A percentile compares a stretch with the other conserved stretches of the same genome.
phyloP scores from a whole-genome alignment of 768 basidiomycete genomes.

The Leccinum broughii region DNA sequence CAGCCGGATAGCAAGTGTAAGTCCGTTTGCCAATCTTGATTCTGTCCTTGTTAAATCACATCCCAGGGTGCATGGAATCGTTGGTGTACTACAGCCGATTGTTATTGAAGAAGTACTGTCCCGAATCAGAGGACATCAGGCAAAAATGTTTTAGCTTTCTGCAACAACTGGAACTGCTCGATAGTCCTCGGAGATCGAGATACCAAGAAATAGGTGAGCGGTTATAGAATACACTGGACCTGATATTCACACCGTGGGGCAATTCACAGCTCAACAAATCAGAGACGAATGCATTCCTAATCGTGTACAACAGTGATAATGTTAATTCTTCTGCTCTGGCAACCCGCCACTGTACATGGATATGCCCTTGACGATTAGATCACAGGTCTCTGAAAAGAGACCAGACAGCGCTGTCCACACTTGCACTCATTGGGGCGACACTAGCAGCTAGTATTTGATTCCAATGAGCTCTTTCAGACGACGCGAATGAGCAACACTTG shows the following conservation, averaged over 20 bases:
- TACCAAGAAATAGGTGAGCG: conserved; percentile 66
- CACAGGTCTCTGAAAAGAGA: neutral
- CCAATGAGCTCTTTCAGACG: neutral
- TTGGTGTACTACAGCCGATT: conserved; percentile 80
- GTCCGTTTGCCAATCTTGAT: conserved; percentile 22
- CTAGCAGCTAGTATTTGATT: neutral
- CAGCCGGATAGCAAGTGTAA: conserved; percentile 93
- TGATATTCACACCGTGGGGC: neutral
- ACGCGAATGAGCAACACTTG: neutral
- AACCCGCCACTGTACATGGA: neutral
- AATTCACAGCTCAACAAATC: conserved; percentile 26
- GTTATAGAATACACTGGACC: neutral
- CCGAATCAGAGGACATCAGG: conserved; percentile 38
- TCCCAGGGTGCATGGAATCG: conserved; percentile 91
- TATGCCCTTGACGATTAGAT: neutral
- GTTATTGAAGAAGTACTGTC: conserved; percentile 51
- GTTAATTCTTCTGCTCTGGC: too few relatives aligned
- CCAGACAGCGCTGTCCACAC: neutral
- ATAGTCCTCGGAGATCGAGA: conserved; percentile 62
- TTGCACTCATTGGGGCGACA: neutral
- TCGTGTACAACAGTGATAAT: conserved; percentile 3
- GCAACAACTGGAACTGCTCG: conserved; percentile 57
- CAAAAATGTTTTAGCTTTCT: conserved; percentile 54
- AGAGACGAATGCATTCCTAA: conserved; percentile 1
- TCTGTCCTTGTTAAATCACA: neutral